Base-by-base conservation (phyloP, 768 basidiomycete genomes). In the Butyriboletus loyo region DNA sequence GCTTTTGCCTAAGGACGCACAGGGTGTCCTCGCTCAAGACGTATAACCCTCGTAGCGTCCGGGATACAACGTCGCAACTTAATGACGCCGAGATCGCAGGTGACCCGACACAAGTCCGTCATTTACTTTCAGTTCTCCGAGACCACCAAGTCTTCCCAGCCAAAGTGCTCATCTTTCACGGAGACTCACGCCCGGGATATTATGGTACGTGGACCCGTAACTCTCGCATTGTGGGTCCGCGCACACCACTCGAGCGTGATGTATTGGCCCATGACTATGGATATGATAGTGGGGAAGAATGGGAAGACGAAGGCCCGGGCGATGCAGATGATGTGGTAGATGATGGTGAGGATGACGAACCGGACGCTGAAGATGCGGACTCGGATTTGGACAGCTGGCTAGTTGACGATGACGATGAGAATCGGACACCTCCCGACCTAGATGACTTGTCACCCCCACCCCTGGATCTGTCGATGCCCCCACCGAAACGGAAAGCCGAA, bases 231-330 rank as follows among this genome's bases (percentile, higher is more conserved):
- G 83, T 98, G 53, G 87, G 92, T 1, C 86, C 94, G 2, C 84
- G 97, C 15, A 82, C 79, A 17, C 95, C 97, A 1, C 87, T 96
- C 54, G 83, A 79, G 3, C 81, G 82, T 57, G 97, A 99, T 62
- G 75, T 82, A 11, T 73, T 86, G 1, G 77, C 81, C 13, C 78
- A 90, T 49, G 93, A 98, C 70, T 99, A 98, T 67, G 80, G 81
- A 5, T 92, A 95, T 64, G 95, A 99, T 72, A 94, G 91, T 46
- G 96, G 92, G 14, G 92, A 86, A 60, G 97, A 98, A 60, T 98
- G 97, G 97, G 92, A 92, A 56, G 89, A 88, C 52, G 93, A 94
- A 65, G 84, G 85, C 21, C 77, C 75, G 13, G 81, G 78, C 4
- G 91, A 86, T 22, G 89, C 83, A 11, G 91, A 86, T 45, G 89